phyloP scores from a whole-genome alignment of 2,329 filamentous ascomycete genomes.

The Calonectria leucothoes region DNA sequence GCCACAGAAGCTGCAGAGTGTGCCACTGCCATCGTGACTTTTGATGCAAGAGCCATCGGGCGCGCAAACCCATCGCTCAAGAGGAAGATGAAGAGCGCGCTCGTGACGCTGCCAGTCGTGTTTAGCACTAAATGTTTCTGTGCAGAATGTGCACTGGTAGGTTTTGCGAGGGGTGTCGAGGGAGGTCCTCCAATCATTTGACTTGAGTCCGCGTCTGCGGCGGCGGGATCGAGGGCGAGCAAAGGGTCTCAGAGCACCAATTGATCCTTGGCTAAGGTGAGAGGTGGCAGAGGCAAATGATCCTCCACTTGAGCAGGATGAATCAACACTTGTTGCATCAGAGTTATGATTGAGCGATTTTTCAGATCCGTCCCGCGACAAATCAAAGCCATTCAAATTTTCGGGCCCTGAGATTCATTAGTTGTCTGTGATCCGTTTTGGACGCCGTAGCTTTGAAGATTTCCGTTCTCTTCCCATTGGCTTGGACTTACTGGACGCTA shows the following conservation, averaged over 20 bases:
- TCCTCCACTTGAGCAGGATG: conserved; percentile 17
- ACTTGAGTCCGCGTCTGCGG: conserved; percentile 12
- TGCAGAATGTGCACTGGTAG: conserved; percentile 58
- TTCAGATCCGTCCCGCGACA: conserved; percentile 3
- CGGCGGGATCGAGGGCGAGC: conserved; percentile 16
- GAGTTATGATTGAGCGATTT: conserved; percentile 9
- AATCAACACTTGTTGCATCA: conserved; percentile 12
- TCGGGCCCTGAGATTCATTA: not conserved
- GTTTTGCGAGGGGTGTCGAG: conserved; percentile 16
- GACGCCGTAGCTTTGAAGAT: fast-evolving
- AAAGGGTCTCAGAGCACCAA: conserved; percentile 1
- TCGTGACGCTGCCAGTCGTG: conserved; percentile 63
- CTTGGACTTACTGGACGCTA: conserved; percentile 11
- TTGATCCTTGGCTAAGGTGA: conserved; percentile 3
- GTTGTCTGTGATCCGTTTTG: not conserved
- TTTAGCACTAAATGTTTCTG: conserved; percentile 55
- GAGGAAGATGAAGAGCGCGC: conserved; percentile 56
- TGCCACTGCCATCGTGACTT: conserved; percentile 44
- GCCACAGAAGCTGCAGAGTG: conserved; percentile 48
- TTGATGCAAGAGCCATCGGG: conserved; percentile 47
- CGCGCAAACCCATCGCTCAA: conserved; percentile 57
- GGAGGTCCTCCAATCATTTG: not conserved
- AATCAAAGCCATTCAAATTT: not conserved
- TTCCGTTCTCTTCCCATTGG: not conserved
- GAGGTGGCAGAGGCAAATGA: conserved; percentile 15